A percentile compares a stretch with the other conserved stretches of the same genome.
phyloP scores from a whole-genome alignment of 225 moss, liverwort and hornwort species.

The Marchantia paleacea region DNA sequence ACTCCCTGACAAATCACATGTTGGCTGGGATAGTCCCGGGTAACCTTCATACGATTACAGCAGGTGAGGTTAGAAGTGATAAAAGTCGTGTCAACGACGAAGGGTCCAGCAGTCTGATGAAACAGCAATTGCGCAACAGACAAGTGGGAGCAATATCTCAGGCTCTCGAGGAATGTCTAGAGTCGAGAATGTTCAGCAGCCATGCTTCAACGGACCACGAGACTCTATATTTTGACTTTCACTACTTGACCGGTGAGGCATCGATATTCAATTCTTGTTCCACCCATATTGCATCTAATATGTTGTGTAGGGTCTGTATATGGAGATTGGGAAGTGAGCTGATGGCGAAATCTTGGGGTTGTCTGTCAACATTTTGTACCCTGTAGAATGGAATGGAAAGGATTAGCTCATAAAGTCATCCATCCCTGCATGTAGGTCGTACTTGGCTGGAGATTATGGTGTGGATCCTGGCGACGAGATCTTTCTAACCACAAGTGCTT shows the following conservation, averaged over 20 bases:
- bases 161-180: conserved; percentile 64
- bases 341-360: too few relatives aligned
- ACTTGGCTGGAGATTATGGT: neutral
- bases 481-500: neutral
- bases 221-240: conserved; percentile 75
- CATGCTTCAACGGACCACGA: conserved; percentile 57
- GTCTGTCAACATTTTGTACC: too few relatives aligned
- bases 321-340: too few relatives aligned
- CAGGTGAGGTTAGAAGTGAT: conserved; percentile 21
- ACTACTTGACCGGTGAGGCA: conserved; percentile 71
- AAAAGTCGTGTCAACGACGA: conserved; percentile 40
- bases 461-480: neutral
- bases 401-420: too few relatives aligned
- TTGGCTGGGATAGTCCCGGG: conserved; percentile 37
- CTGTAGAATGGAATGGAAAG: too few relatives aligned
- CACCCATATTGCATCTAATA: neutral
- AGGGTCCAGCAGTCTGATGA: conserved; percentile 35
- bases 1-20: conserved; percentile 62
- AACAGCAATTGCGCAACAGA: conserved; percentile 46
- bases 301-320: too few relatives aligned
- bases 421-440: neutral
- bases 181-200: conserved; percentile 45
- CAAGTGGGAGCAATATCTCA: conserved; percentile 53
- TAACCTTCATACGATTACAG: conserved; percentile 33
- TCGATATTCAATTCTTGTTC: neutral